A percentile compares a stretch with the other conserved stretches of the same genome.
Conservation (phyloP, 495 filamentous ascomycete species). For the Venustampulla echinocandica region DNA sequence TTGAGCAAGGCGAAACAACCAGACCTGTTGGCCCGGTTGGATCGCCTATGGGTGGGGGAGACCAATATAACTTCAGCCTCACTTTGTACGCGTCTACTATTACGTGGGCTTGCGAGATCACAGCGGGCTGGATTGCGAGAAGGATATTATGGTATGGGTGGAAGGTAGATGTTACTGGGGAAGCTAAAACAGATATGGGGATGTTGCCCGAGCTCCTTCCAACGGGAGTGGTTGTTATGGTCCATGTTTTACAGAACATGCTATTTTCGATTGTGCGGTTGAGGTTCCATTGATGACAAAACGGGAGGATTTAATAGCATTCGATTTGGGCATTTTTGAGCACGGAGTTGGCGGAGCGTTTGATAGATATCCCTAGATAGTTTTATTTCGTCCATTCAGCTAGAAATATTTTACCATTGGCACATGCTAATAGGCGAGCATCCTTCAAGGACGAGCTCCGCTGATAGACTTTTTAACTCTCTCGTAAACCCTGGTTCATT, state of each 20-base stretch:
- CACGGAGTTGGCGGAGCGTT: not conserved
- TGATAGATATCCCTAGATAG: not conserved
- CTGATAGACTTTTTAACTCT: too few relatives aligned
- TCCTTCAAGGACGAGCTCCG: too few relatives aligned
- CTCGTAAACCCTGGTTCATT: too few relatives aligned
- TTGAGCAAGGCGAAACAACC: constrained; percentile 31
- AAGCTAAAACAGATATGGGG: constrained; percentile 49
- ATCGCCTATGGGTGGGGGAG: constrained; percentile 23
- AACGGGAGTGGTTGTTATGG: constrained; percentile 49
- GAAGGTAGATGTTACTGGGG: constrained; percentile 46
- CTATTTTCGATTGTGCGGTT: constrained; percentile 54
- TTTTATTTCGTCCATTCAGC: not conserved
- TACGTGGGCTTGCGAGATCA: constrained; percentile 55
- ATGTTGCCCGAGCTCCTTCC: constrained; percentile 55
- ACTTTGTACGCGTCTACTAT: constrained; percentile 51
- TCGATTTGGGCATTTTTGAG: constrained; percentile 1
- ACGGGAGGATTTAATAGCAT: constrained; percentile 6
- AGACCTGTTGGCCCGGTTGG: not conserved
- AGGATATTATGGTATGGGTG: constrained; percentile 44
- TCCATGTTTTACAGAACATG: constrained; percentile 62
- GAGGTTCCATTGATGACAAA: constrained; percentile 47
- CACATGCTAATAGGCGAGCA: too few relatives aligned
- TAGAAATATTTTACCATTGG: not conserved
- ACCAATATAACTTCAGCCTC: constrained; percentile 45
- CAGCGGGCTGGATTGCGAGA: constrained; percentile 46